These are phyloP conservation scores for Hyaloraphidium curvatum DNA, from an alignment of 192 early-diverging fungal genomes.

Conservation along the genomic window DNA sequence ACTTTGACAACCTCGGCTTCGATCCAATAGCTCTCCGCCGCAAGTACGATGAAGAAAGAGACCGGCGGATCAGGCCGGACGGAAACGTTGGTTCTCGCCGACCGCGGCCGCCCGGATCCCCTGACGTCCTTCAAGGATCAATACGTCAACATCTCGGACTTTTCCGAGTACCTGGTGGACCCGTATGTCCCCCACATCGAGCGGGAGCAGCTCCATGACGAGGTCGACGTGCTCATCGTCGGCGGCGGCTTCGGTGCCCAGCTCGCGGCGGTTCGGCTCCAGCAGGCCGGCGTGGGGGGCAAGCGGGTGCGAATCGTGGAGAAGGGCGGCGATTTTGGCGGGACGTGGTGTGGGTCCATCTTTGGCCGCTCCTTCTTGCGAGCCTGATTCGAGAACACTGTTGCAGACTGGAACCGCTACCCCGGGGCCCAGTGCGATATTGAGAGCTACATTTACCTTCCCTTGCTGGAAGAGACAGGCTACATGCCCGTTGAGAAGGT, in stretches of 20 bases:
- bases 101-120: too few relatives aligned
- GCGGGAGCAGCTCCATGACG: too few relatives aligned
- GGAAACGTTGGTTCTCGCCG: too few relatives aligned
- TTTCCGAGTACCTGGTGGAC: too few relatives aligned
- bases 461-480: neutral
- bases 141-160: too few relatives aligned
- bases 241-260: neutral
- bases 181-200: too few relatives aligned
- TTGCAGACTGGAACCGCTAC: neutral
- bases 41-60: neutral
- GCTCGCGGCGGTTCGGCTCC: neutral
- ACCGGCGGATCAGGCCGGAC: neutral
- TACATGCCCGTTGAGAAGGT: conserved; percentile 1
- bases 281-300: neutral
- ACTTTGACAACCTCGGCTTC: too few relatives aligned
- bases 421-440: neutral
- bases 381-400: neutral
- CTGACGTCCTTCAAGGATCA: too few relatives aligned
- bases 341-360: neutral
- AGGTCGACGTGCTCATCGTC: too few relatives aligned
- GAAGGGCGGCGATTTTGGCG: conserved; percentile 3
- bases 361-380: neutral
- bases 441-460: conserved; percentile 1
- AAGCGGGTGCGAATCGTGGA: neutral
- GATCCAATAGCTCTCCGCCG: too few relatives aligned